Evolutionary conservation across 108 stramenopile genomes (phyloP).

Genomic region (Poteriospumella lacustris): DNA sequence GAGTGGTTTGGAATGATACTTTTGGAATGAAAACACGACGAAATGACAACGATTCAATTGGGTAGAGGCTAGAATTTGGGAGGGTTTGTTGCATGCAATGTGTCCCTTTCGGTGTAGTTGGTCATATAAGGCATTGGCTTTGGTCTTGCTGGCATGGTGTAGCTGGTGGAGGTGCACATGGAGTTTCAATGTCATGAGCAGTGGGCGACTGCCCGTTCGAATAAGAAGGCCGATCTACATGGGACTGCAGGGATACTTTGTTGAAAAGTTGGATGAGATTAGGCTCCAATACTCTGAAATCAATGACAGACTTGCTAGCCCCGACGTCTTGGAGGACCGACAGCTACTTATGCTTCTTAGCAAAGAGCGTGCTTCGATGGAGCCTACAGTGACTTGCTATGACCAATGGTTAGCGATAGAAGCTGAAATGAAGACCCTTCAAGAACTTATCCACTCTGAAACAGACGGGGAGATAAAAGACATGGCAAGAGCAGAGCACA

Average conservation of each 20-base stretch:
- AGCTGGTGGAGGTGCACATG: too few species aligned
- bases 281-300: slow-evolving; percentile 44
- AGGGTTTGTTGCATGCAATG: too few species aligned
- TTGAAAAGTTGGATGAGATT: slow-evolving; percentile 38
- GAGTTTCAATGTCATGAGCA: too few species aligned
- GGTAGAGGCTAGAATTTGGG: too few species aligned
- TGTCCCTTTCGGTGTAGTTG: too few species aligned
- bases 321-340: slow-evolving; percentile 39
- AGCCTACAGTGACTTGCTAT: neutral
- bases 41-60: too few species aligned
- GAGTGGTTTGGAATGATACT: too few species aligned
- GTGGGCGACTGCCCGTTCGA: too few species aligned
- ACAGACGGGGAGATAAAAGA: slow-evolving; percentile 46
- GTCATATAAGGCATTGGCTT: too few species aligned
- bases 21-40: too few species aligned
- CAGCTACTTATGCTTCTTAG: slow-evolving; percentile 39
- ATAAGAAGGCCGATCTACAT: too few species aligned
- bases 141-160: too few species aligned
- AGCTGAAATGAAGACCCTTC: neutral
- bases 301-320: slow-evolving; percentile 46
- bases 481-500: slow-evolving; percentile 46
- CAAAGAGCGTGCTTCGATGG: slow-evolving; percentile 28
- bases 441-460: neutral
- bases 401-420: neutral
- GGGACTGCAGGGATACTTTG: slow-evolving; percentile 38